Base-by-base conservation (phyloP, 768 basidiomycete species). In the Megacollybia marginata region DNA sequence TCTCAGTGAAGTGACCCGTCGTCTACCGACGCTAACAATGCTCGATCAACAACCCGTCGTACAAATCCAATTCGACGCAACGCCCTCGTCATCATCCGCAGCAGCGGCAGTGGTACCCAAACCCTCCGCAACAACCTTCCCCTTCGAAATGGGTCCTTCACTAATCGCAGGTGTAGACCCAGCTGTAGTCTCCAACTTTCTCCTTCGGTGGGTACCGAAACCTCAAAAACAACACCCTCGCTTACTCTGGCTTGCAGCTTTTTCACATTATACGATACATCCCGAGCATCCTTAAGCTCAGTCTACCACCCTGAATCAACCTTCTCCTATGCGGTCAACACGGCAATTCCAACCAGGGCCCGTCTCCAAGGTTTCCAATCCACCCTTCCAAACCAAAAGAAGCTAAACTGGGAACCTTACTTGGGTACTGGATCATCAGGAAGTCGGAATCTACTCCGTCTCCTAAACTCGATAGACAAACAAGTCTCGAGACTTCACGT, bases 291-390 rank as follows among this genome's bases (percentile, higher is more conserved):
- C 0, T 75, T 97, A 6, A 59, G 78, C 13, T 73, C 84, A 43
- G 90, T 77, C 16, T 99, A 98, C 62, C 80, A 88, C 52, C 81
- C 88, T 1, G 69, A 78, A 10, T 88, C 94, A n/a, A 94, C 92
- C 8, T 93, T 97, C 63, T 96, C 93, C 1, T 88, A 85, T 62
- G 87, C 85, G 16, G 80, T 81, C 57, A 94, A 93, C 62, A 94
- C 93, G 1, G 62, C 78, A 6, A 87, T 94, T 53, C 90, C 90
- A 4, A 63, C 74, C 7, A 85, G 93, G 13, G 88, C 90, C 0
- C 78, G 88, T 44, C 72, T 88, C 43, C 77, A 84, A 61, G 85
- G 83, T 18, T 73, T 82, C 54, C 83, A 88, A 53, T 71, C 69
- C 36, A 78, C 78, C 33, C 70, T 92, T 65, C 90, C 92, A 9